phyloP scores from a whole-genome alignment of 768 basidiomycete genomes.

The Auriscalpium microsporum region DNA sequence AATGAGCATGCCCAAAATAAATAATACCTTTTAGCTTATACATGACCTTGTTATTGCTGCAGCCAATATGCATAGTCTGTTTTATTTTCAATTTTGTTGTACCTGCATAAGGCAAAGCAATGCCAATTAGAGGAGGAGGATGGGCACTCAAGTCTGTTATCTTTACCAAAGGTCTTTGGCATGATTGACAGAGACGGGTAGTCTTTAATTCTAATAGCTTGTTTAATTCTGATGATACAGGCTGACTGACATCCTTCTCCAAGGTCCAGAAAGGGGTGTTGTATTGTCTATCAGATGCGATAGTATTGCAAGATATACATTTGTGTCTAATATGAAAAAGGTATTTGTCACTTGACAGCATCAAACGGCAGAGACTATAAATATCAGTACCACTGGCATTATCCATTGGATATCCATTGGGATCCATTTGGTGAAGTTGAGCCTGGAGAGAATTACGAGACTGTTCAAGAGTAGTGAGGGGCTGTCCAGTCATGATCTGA shows the following conservation, averaged over 20 bases:
- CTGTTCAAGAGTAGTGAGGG: neutral
- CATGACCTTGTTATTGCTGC: neutral
- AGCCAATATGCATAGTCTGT: neutral
- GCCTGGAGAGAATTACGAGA: neutral
- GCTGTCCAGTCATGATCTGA: neutral
- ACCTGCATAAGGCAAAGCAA: neutral
- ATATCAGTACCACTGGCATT: neutral
- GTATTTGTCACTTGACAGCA: neutral
- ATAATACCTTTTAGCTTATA: slow-evolving; percentile 14
- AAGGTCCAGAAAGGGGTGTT: neutral
- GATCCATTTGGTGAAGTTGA: neutral
- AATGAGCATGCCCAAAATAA: slow-evolving; percentile 18
- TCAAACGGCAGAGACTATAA: neutral
- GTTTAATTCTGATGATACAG: neutral
- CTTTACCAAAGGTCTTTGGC: neutral
- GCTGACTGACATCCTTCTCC: neutral
- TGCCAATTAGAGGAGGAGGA: neutral
- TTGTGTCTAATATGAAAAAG: neutral
- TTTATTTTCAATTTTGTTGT: neutral
- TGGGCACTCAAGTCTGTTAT: neutral
- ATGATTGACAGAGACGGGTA: neutral
- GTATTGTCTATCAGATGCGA: neutral
- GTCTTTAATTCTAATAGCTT: neutral
- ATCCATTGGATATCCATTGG: neutral
- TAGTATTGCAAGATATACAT: neutral